Evolutionary conservation across 78 protist species (phyloP), one percentile per base, ranked within the genome.

Genomic region (Polysphondylium violaceum): DNA sequence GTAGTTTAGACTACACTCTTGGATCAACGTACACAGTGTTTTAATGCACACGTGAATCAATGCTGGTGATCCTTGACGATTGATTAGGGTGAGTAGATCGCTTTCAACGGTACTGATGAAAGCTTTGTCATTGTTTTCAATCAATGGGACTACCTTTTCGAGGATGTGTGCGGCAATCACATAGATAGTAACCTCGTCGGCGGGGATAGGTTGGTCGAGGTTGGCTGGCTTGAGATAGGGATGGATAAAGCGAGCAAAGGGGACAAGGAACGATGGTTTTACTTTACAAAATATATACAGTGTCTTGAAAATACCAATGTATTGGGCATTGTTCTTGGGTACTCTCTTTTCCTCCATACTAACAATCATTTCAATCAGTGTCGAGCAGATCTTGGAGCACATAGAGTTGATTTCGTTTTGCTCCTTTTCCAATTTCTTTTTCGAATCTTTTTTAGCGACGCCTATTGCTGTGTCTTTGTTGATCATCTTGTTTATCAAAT

Each of bases 271-370:
- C 12, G 19, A 2, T 58, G 91, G 79, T 43, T 67, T 21, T 0
- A 83, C 74, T 29, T 71, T 69, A 59, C 91, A 83, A 44, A 83
- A 83, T 33, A 83, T 69, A 25, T 29, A 25, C 2, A 83, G 73
- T 8, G 78, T 68, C 35, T 83, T 83, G 41, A 83, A 83, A 11
- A 83, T 51, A 16, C 78, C 91, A 2, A 31, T 43, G 53, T 68
- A 83, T 14, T 72, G 56, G 31, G 44, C 40, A 23, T 2, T 33
- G 3, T 79, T 73, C 25, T 64, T 67, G 14, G 50, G 31, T 41
- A 51, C 1, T 43, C 56, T 40, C 38, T 71, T 83, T 41, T 83
- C 91, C 40, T 83, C 91, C 14, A 83, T 58, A 23, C 53, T 68
- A 12, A 83, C 76, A 17, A 83, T 23, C 81, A 83, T 83, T 31